Percentiles rank a stretch among this genome's conserved stretches.
Evolutionary conservation across 257 asterid genomes (phyloP).

Genomic region (Nicotiana tomentosiformis): DNA sequence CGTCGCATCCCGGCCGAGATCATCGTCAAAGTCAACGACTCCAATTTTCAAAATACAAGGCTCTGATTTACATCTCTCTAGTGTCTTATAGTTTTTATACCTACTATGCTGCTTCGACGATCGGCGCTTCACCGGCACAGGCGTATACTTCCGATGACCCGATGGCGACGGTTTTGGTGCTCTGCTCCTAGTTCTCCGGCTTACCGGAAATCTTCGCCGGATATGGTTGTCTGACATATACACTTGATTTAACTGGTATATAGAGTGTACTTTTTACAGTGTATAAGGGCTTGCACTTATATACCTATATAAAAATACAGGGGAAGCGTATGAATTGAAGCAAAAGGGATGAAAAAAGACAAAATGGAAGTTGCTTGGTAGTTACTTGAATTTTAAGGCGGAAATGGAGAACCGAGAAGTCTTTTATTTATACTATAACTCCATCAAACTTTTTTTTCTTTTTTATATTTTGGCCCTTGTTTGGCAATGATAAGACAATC

Average conservation of each 20-base stretch:
- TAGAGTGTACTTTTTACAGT: not conserved
- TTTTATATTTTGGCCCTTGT: no score
- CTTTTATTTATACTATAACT: not conserved
- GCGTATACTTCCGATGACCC: conserved; percentile 13
- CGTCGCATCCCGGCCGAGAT: conserved; percentile 11
- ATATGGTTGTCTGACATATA: conserved; percentile 31
- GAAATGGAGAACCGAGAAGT: no score
- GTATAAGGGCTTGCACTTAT: not conserved
- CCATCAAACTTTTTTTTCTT: not conserved
- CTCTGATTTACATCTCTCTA: conserved; percentile 44
- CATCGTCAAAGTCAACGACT: not conserved
- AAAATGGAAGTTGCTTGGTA: not conserved
- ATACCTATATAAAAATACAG: not conserved
- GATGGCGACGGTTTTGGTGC: conserved; percentile 10
- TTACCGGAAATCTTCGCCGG: conserved; percentile 31
- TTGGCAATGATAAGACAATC: no score
- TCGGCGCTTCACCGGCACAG: conserved; percentile 4
- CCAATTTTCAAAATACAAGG: conserved; percentile 24
- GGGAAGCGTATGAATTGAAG: not conserved
- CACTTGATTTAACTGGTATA: not conserved
- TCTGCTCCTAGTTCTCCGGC: conserved; percentile 31
- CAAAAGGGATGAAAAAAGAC: not conserved
- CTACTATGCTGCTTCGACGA: conserved; percentile 4
- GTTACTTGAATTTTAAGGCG: not conserved
- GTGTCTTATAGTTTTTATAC: conserved; percentile 3